Evolutionary conservation across 805 yeast species (phyloP).

Genomic region (Wickerhamiella brachini): DNA sequence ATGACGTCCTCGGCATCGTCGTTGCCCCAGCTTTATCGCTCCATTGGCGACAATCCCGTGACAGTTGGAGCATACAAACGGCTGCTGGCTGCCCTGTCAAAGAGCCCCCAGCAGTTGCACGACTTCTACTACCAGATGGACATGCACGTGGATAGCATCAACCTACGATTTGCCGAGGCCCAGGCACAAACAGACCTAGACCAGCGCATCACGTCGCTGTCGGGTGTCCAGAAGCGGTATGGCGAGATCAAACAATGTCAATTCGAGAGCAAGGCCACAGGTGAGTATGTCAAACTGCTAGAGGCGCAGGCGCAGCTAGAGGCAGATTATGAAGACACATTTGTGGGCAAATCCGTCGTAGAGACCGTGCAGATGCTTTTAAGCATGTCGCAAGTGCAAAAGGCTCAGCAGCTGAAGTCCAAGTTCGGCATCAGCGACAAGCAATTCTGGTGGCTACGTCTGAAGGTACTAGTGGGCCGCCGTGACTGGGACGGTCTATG

Average conservation of each 20-base stretch:
- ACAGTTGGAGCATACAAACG: conserved; percentile 30
- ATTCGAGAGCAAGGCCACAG: conserved; percentile 29
- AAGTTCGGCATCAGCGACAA: conserved; percentile 45
- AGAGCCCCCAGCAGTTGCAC: conserved; percentile 27
- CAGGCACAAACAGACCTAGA: background rate
- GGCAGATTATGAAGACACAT: conserved; percentile 28
- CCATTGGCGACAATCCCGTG: conserved; percentile 36
- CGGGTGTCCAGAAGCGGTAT: conserved; percentile 22
- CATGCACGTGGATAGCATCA: conserved; percentile 29
- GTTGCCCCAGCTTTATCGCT: conserved; percentile 52
- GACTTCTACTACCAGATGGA: conserved; percentile 58
- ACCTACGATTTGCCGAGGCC: conserved; percentile 18
- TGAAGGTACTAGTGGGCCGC: conserved; percentile 34
- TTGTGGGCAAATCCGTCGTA: conserved; percentile 32
- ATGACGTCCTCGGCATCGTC: conserved; percentile 34
- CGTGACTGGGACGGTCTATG: conserved; percentile 44
- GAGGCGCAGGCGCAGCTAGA: conserved; percentile 34
- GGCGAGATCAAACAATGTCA: conserved; percentile 23
- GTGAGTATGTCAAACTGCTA: conserved; percentile 32
- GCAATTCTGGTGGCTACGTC: conserved; percentile 40
- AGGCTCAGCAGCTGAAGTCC: conserved; percentile 35
- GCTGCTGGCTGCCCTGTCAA: conserved; percentile 6
- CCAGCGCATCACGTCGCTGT: background rate
- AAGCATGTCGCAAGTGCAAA: conserved; percentile 34
- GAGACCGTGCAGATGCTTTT: conserved; percentile 37